phyloP scores from a whole-genome alignment of 305 asterid genomes.

The Andrographis paniculata region DNA sequence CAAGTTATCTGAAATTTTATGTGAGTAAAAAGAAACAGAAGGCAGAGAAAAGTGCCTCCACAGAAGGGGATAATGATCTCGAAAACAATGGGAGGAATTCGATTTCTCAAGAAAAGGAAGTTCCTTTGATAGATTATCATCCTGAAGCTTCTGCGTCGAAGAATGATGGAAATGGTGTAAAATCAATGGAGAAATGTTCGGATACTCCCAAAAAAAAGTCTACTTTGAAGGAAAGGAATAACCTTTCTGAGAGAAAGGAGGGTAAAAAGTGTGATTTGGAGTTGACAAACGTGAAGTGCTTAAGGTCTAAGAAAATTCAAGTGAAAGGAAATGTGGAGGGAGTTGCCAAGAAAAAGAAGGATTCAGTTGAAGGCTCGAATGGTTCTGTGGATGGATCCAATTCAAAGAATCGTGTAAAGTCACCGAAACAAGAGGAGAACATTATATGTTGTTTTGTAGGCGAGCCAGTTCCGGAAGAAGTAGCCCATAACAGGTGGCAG shows the following conservation, averaged over 20 bases:
- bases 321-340: slow-evolving; percentile 18
- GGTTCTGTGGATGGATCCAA: slow-evolving; percentile 10
- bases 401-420: background rate
- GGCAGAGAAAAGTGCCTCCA: slow-evolving; percentile 4
- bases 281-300: slow-evolving; percentile 26
- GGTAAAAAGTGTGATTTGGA: slow-evolving; percentile 17
- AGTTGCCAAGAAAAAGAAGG: slow-evolving; percentile 12
- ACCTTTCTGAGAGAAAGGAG: slow-evolving; percentile 12
- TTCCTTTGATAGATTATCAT: too few species aligned
- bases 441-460: slow-evolving; percentile 39
- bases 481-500: slow-evolving; percentile 56
- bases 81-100: slow-evolving; percentile 9
- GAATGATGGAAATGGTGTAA: too few species aligned
- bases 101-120: slow-evolving; percentile 6
- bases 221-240: background rate
- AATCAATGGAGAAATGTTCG: background rate
- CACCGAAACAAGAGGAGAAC: slow-evolving; percentile 20
- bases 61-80: background rate
- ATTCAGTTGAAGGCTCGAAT: slow-evolving; percentile 9
- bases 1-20: slow-evolving; percentile 1
- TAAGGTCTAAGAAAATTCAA: slow-evolving; percentile 38
- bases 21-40: slow-evolving; percentile 11
- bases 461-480: slow-evolving; percentile 63
- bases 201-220: background rate
- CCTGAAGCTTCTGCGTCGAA: too few species aligned